Evolutionary conservation across 73 alveolate species (phyloP).

Genomic region (Paramecium caudatum): DNA sequence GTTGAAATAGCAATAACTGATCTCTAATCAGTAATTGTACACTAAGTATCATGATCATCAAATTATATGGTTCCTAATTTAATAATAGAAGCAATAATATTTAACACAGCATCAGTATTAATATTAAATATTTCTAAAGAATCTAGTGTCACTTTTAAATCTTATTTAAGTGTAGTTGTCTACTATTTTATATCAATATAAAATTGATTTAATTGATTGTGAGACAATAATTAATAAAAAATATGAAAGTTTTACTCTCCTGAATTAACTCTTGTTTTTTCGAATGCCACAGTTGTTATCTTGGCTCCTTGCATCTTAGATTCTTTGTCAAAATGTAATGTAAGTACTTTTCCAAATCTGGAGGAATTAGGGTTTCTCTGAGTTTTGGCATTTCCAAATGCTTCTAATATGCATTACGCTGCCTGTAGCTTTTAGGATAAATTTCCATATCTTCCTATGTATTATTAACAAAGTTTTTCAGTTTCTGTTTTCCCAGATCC

Average conservation of each 20-base stretch:
- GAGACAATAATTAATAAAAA: constrained; percentile 90
- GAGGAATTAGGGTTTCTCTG: constrained; percentile 91
- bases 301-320: constrained; percentile 91
- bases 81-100: constrained; percentile 79
- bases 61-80: constrained; percentile 92
- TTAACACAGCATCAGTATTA: constrained; percentile 79
- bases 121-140: constrained; percentile 10
- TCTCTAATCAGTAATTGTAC: constrained; percentile 79
- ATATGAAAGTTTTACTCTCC: constrained; percentile 98
- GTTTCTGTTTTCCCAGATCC: constrained; percentile 99
- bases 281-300: constrained; percentile 89
- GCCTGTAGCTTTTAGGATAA: constrained; percentile 76
- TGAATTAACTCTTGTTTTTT: constrained; percentile 93
- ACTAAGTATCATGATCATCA: constrained; percentile 78
- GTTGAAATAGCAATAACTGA: constrained; percentile 69
- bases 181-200: constrained; percentile 13
- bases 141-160: constrained; percentile 73
- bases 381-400: constrained; percentile 99
- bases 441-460: neutral
- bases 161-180: constrained; percentile 1
- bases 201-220: constrained; percentile 45
- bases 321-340: constrained; percentile 84
- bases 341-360: constrained; percentile 98
- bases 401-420: constrained; percentile 97
- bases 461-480: constrained; percentile 79